A percentile compares a stretch with the other conserved stretches of the same genome.
Evolutionary conservation across 1,284 basidiomycete species (phyloP).

Genomic region (Coniophora puteana): DNA sequence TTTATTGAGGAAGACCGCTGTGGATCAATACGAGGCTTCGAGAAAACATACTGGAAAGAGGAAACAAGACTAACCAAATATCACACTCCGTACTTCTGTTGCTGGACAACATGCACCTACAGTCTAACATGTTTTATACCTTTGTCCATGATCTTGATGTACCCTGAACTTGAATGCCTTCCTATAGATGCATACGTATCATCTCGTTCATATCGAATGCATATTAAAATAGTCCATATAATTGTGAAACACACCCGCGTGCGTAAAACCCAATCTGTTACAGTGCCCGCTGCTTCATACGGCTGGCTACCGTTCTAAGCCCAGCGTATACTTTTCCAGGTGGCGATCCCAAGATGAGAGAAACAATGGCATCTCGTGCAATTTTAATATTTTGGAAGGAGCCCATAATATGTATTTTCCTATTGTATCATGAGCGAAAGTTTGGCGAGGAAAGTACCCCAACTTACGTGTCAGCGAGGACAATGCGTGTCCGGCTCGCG

Average conservation of each 20-base stretch:
- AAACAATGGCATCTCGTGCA: slow-evolving; percentile 93
- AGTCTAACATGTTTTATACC: slow-evolving; percentile 9
- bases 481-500: slow-evolving; percentile 91
- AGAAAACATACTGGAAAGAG: slow-evolving; percentile 26
- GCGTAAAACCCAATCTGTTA: no score
- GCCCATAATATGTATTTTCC: slow-evolving; percentile 93
- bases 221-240: no score
- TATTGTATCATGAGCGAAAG: slow-evolving; percentile 24
- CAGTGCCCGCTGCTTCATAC: slow-evolving; percentile 87
- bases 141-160: slow-evolving; percentile 1
- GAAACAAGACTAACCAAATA: slow-evolving; percentile 1
- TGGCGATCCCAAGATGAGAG: slow-evolving; percentile 91
- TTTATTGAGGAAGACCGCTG: slow-evolving; percentile 39
- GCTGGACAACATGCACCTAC: background rate
- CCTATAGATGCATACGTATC: no score
- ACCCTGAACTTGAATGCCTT: no score
- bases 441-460: slow-evolving; percentile 16
- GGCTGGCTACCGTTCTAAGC: slow-evolving; percentile 84
- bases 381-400: slow-evolving; percentile 98
- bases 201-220: no score
- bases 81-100: slow-evolving; percentile 1
- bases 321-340: slow-evolving; percentile 97
- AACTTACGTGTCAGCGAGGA: slow-evolving; percentile 91
- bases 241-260: no score
- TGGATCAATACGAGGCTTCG: slow-evolving; percentile 49